Conservation (phyloP, 2,329 filamentous ascomycete species). For the Dothideomycetidae sp. region DNA sequence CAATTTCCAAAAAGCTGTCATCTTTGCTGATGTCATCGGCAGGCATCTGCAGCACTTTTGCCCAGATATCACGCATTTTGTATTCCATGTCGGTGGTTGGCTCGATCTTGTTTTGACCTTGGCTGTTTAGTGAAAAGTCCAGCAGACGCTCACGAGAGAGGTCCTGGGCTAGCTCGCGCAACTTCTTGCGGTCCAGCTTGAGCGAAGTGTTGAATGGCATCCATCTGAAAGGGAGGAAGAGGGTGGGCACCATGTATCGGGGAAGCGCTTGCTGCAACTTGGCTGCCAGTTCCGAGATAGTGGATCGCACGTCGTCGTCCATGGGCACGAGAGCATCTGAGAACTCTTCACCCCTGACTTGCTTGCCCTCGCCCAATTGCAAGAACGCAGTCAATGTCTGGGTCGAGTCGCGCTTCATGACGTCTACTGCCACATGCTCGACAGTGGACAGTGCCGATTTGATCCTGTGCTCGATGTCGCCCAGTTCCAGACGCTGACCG, state of each 20-base stretch:
- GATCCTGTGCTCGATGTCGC: constrained; percentile 60
- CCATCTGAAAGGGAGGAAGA: constrained; percentile 29
- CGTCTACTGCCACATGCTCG: background rate
- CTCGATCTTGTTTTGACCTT: background rate
- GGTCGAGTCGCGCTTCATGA: background rate
- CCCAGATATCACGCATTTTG: background rate
- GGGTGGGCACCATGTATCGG: constrained; percentile 26
- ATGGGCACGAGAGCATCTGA: background rate
- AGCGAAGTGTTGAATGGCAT: constrained; percentile 31
- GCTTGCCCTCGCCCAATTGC: background rate
- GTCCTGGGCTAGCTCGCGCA: constrained; percentile 15
- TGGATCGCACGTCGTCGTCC: background rate
- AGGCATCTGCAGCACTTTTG: constrained; percentile 27
- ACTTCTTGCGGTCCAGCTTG: constrained; percentile 20
- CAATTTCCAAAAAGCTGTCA: background rate
- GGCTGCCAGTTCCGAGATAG: constrained; percentile 20
- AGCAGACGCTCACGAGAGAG: background rate
- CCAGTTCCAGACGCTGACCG: constrained; percentile 83
- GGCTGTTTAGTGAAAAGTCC: background rate
- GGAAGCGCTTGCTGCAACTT: constrained; percentile 11
- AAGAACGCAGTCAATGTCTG: background rate
- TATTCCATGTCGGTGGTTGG: background rate
- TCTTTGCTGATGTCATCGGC: background rate
- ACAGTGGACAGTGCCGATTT: constrained; percentile 26
- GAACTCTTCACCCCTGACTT: background rate